Base-by-base conservation (phyloP, 1,284 basidiomycete species). In the Leccinum olivaceoglutinosum region DNA sequence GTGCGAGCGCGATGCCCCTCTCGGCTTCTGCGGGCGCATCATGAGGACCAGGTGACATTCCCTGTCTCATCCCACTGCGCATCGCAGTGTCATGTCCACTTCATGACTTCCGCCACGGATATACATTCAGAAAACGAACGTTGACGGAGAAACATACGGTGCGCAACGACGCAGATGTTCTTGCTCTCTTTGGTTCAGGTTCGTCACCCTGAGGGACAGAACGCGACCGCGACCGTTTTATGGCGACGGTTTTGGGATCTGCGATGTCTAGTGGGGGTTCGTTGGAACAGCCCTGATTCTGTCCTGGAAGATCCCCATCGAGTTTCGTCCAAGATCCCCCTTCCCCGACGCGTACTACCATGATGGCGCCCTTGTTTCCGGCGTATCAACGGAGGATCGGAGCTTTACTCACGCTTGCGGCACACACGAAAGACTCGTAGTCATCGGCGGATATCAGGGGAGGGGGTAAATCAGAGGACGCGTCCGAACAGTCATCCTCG, bases 351-450 rank as follows among this genome's bases (percentile, higher is more conserved):
- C 87, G 84, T 38, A 84, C 76, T 55, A 92, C 83, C 81, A 91
- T 86, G 51, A 85, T 78, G 18, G 77, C 78, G 2, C 87, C 88
- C 54, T 77, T 76, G 1, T 86, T 87, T 29, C 90, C 90, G 10
- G 87, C 88, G 71, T 82, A 87, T 59, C 81, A 79, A 64, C 76
- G 75, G 12, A 92, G 74, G n/a, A 79, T 79, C 36, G 79, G 75
- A 62, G 83, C 85, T 51, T 76, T 74, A 18, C 74, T 74, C 14
- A 88, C 88, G 71, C 90, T 92, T 25, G 78, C 69, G 38, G 81
- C 80, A 73, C 91, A 93, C 10, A 92, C 76, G 67, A 93, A 83
- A 38, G 83, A 77, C 54, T 92, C 89, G 70, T 92, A 93, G 69
- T 88, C 83, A 18, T 78, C 77, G 5, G 82, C 85, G 25, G 83